Evolutionary conservation across 257 asterid species (phyloP), one percentile per base, ranked within the genome.

Genomic region (Plantago ovata): DNA sequence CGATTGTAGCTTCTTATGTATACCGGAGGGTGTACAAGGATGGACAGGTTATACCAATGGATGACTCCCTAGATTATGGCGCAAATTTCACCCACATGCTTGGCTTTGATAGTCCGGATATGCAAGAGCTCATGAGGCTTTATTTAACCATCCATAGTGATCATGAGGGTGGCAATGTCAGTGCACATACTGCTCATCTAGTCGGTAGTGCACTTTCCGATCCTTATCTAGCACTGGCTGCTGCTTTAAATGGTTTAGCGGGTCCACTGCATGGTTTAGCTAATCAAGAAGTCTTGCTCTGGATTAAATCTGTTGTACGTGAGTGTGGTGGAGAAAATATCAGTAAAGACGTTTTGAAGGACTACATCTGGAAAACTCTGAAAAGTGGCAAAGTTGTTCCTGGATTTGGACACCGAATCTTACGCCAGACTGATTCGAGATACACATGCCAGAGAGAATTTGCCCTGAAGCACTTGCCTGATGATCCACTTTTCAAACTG

Each of bases 211-310:
- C 99, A 19, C 95, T 93, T 66, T 93, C 99, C 38, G 99, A 93
- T 78, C 99, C 99, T 45, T 93, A 89, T 71, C 99, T 93, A 61
- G 89, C 99, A 55, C 89, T 76, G 75, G 97, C 99, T 61, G 99
- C 99, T 63, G 99, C 99, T 45, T 75, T 93, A 61, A 93, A 93
- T 81, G 99, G 97, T 68, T 72, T 93, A 75, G 99, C 99, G 13
- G 99, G 99, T 60, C 99, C 99, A 55, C 95, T 93, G 69, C 99
- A 93, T 66, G 99, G 99, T 53, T 82, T 93, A 85, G 99, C 97
- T 48, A 93, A 93, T 82, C 99, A 93, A 97, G 98, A 93, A 75
- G 98, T 93, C 67, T 58, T 93, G 69, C 81, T 93, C 14, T 91
- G 98, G 98, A 91, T 91, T 68, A 91, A 91, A 72, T 85, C 94